Evolutionary conservation across 2,329 filamentous ascomycete species (phyloP).

Genomic region (Phialemoniopsis sp.): DNA sequence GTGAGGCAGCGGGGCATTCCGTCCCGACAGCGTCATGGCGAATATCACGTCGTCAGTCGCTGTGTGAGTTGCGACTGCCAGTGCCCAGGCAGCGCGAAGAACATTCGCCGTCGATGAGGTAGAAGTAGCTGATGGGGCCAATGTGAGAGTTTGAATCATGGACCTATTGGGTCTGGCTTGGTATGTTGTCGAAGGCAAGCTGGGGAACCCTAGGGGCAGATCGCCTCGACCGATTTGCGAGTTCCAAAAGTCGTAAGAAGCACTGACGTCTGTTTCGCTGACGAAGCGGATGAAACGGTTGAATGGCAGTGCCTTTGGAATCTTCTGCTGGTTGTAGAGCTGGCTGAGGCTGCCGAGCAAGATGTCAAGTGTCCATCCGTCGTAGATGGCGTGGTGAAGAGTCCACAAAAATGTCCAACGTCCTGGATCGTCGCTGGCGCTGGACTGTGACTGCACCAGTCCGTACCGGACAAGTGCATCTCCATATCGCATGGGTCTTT

Average conservation of each 20-base stretch:
- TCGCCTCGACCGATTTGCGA: too few relatives aligned
- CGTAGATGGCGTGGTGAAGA: constrained; percentile 53
- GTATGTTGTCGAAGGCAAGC: too few relatives aligned
- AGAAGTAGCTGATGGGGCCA: too few relatives aligned
- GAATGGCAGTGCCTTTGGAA: constrained; percentile 33
- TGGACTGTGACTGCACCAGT: too few relatives aligned
- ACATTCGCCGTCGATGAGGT: too few relatives aligned
- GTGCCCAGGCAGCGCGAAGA: constrained; percentile 54
- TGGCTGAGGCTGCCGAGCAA: constrained; percentile 43
- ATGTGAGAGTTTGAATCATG: too few relatives aligned
- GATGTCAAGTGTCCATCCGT: constrained; percentile 51
- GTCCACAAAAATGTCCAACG: constrained; percentile 44
- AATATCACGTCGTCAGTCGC: constrained; percentile 52
- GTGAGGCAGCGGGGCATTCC: constrained; percentile 42
- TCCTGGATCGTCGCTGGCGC: too few relatives aligned
- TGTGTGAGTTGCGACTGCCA: constrained; percentile 45
- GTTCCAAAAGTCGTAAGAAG: constrained; percentile 43
- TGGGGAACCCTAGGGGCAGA: constrained; percentile 41
- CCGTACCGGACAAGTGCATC: constrained; percentile 39
- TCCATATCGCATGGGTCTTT: constrained; percentile 36
- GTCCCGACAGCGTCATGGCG: constrained; percentile 55
- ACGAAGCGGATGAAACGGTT: constrained; percentile 47
- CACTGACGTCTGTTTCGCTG: constrained; percentile 24
- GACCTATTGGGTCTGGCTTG: too few relatives aligned
- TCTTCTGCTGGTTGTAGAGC: constrained; percentile 29